Percentiles rank a stretch among this genome's conserved stretches.
These are phyloP conservation scores for Harringtonia lauricola DNA, from an alignment of 2,329 filamentous ascomycete species.

Conservation along the genomic window DNA sequence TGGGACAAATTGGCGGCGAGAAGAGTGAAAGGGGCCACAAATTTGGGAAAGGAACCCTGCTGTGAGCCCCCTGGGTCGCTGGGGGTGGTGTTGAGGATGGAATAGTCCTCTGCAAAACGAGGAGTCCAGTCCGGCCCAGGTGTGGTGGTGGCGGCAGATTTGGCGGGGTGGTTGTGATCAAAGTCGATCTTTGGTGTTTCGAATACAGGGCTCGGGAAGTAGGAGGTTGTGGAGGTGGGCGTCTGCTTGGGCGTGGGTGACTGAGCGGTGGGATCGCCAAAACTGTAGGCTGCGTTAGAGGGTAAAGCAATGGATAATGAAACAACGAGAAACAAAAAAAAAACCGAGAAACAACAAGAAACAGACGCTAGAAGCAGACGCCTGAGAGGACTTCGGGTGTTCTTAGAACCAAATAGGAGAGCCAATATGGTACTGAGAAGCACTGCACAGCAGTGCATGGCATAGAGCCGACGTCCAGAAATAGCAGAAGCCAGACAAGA, in stretches of 20 bases:
- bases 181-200: slow-evolving; percentile 43
- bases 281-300: slow-evolving; percentile 30
- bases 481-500: too few relatives aligned
- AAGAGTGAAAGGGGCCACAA: slow-evolving; percentile 24
- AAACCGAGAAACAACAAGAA: neutral
- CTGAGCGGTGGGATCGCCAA: slow-evolving; percentile 52
- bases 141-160: slow-evolving; percentile 4
- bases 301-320: neutral
- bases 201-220: slow-evolving; percentile 43
- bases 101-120: slow-evolving; percentile 53
- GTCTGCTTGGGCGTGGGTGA: slow-evolving; percentile 49
- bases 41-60: slow-evolving; percentile 34
- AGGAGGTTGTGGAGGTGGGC: slow-evolving; percentile 34
- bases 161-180: slow-evolving; percentile 30
- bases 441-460: slow-evolving; percentile 4
- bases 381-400: slow-evolving; percentile 2
- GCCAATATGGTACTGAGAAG: slow-evolving; percentile 6
- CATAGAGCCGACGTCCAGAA: too few relatives aligned
- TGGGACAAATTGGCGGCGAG: slow-evolving; percentile 3
- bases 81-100: slow-evolving; percentile 54
- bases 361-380: neutral
- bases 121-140: slow-evolving; percentile 38
- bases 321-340: neutral
- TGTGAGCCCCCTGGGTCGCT: slow-evolving; percentile 41
- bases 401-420: too few relatives aligned